Base-by-base conservation (phyloP, 1,139 yeast species). In the Suhomyces bokatorum region DNA sequence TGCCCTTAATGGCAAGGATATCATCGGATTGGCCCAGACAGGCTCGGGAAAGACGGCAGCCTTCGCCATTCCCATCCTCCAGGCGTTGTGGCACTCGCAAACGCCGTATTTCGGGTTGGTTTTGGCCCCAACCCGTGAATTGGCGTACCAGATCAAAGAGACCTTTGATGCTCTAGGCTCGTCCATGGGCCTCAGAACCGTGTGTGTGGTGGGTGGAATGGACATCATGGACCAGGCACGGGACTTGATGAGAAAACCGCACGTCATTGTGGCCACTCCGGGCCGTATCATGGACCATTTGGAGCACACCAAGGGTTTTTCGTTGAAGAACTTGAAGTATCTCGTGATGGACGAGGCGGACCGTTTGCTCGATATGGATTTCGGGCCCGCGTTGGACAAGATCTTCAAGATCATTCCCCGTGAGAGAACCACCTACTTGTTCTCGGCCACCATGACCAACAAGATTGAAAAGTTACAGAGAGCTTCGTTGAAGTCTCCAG, bases 291-390 rank as follows among this genome's bases (percentile, higher is more conserved):
- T 91, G 82, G 99, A 93, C 65, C 99, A 93, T 70, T 74, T 93
- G 60, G 98, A 93, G 62, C 85, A 89, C 59, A 93, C 98, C 10
- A 89, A 89, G 63, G 98, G 98, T 2, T 93, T 93, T 60, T 81
- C 87, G 2, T 70, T 93, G 54, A 81, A 89, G 50, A 85, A 85
- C 45, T 73, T 93, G 61, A 84, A 87, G 62, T 93, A 78, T 63
- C 75, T 93, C 49, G 96, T 93, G 7, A 85, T 93, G 88, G 99
- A 93, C 67, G 99, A 93, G 71, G 98, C 98, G 20, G 99, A 93
- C 67, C 77, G 99, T 62, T 75, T 95, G 55, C 74, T 93, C 58
- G 99, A 93, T 70, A 82, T 93, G 88, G 99, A 95, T 64, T 93
- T 95, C 59, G 97, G 97, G 12, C 97, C 96, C 32, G 96, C 93